These are phyloP conservation scores for Trichoderma afroharzianum DNA, from an alignment of 2,329 filamentous ascomycete genomes.

Conservation along the genomic window DNA sequence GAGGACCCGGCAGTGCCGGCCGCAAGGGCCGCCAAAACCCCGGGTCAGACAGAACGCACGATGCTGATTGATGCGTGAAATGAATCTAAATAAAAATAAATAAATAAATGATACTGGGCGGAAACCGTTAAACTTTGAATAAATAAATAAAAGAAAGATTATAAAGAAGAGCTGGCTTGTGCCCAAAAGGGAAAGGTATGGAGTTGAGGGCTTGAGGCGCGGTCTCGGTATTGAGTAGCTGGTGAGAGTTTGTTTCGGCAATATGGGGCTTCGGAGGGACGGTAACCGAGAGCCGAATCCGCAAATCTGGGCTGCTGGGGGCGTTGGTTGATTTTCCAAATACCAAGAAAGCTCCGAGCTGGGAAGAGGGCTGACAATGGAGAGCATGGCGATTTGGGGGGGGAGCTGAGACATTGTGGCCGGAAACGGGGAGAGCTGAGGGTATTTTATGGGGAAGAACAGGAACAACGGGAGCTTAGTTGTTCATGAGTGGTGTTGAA, in stretches of 20 bases:
- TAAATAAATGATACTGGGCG: background rate
- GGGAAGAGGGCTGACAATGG: background rate
- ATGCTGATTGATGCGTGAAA: background rate
- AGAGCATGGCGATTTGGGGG: background rate
- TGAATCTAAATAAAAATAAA: background rate
- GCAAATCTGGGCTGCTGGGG: background rate
- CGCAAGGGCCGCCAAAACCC: background rate
- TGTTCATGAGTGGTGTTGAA: background rate
- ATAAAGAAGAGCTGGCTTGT: background rate
- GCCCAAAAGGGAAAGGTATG: background rate
- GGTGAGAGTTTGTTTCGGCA: background rate
- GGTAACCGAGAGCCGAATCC: slow-evolving; percentile 7
- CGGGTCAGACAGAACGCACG: background rate
- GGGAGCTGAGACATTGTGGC: background rate
- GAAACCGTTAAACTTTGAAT: background rate
- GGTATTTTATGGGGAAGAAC: background rate
- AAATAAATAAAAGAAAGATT: background rate
- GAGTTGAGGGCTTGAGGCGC: background rate
- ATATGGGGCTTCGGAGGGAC: background rate
- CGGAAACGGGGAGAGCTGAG: background rate
- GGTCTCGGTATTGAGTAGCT: background rate
- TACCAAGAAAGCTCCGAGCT: slow-evolving; percentile 5
- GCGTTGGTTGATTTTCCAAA: background rate
- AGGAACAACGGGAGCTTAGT: background rate
- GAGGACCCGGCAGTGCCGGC: background rate